These are phyloP conservation scores for Entomortierella parvispora DNA, from an alignment of 192 early-diverging fungal genomes.

Conservation along the genomic window DNA sequence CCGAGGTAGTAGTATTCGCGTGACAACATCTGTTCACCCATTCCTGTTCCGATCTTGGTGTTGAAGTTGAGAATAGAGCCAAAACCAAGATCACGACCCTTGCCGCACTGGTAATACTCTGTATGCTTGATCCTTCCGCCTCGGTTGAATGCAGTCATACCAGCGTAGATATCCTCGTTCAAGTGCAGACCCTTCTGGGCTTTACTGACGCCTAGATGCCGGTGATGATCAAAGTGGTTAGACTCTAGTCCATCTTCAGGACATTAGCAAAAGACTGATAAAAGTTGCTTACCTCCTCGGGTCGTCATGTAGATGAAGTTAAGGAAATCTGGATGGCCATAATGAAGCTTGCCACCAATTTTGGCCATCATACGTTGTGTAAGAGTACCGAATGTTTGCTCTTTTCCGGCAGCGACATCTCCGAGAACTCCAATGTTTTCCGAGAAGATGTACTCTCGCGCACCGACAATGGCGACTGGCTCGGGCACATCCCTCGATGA, in stretches of 20 bases:
- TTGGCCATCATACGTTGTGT: conserved; percentile 89
- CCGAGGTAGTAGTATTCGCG: conserved; percentile 93
- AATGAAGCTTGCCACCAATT: conserved; percentile 85
- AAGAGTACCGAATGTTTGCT: conserved; percentile 87
- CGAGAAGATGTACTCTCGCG: conserved; percentile 88
- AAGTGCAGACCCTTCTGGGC: conserved; percentile 91
- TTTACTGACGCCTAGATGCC: conserved; percentile 73
- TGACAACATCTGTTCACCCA: conserved; percentile 94
- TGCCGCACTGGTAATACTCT: conserved; percentile 93
- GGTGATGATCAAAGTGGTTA: conserved; percentile 21
- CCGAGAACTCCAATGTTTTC: conserved; percentile 86
- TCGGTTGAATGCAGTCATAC: conserved; percentile 88
- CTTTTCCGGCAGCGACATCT: conserved; percentile 91
- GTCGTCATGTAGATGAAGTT: conserved; percentile 91
- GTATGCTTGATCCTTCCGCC: conserved; percentile 90
- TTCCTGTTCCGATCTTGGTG: conserved; percentile 91
- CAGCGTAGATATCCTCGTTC: conserved; percentile 94
- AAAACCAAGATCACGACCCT: conserved; percentile 91
- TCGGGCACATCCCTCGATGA: conserved; percentile 60
- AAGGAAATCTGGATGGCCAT: conserved; percentile 91
- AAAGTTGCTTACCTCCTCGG: conserved; percentile 72
- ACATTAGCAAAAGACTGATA: conserved; percentile 70
- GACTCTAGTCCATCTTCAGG: conserved; percentile 66
- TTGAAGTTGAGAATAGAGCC: conserved; percentile 90
- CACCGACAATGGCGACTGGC: conserved; percentile 89